Base-by-base conservation (phyloP, 2,329 filamentous ascomycete genomes). In the Pseudogymnoascus sp. region DNA sequence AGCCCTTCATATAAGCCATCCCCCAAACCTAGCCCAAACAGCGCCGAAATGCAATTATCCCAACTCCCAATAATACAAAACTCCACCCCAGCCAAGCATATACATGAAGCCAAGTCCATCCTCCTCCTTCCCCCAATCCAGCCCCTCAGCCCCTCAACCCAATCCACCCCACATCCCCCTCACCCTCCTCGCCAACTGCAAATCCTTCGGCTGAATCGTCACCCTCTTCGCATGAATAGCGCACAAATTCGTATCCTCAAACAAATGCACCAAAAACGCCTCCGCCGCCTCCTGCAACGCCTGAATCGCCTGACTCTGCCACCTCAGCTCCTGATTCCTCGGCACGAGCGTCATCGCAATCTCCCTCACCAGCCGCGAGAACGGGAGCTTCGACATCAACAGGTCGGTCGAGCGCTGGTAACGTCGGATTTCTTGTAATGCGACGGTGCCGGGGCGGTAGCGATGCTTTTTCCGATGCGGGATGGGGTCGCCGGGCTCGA, bases 131-230 rank as follows among this genome's bases (percentile, higher is more conserved):
- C 1, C 28, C 5, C 11, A 25, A 25, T 25, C 23, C 23, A 25
- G 23, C 2, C 10, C n/a, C 28, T 77, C 36, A 77, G 2, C 8
- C 14, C 28, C 77, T 10, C 77, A 84, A 78, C 77, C 88, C 78
- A 79, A 81, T 70, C 89, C 89, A 57, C 87, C 90, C 89, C 89
- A 93, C 54, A 87, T 83, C 11, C 90, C 90, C 62, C 90, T 82
- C 77, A 93, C 92, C 69, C 90, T 80, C 72, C 90, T 81, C 19
- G 93, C 93, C 66, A 98, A 84, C 79, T 97, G 93, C 71, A 99
- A 96, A 77, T 98, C 95, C 79, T 96, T 96, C 77, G 95, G 92
- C 90, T 96, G 93, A 71, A 97, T 96, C 41, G 93, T 98, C 62
- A 98, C 92, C 75, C 93, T 84, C 80, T 96, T 97, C 67, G 93